phyloP scores from a whole-genome alignment of 345 rosid species.

The Hirschfeldia incana region DNA sequence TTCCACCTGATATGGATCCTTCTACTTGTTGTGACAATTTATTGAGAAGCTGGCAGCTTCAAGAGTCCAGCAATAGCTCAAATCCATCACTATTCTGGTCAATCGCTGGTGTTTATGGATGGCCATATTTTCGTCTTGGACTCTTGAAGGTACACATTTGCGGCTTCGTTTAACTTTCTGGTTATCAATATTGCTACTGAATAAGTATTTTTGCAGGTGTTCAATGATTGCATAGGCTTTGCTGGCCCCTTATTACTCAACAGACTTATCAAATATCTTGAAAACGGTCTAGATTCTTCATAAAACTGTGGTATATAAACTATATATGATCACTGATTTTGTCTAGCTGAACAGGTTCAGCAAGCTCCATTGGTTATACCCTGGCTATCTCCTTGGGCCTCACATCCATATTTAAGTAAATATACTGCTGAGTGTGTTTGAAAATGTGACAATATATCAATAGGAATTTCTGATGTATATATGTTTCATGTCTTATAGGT shows the following conservation, averaged over 20 bases:
- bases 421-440: not conserved
- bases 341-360: slow-evolving; percentile 55
- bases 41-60: slow-evolving; percentile 62
- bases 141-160: slow-evolving; percentile 64
- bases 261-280: slow-evolving; percentile 74
- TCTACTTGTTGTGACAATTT: slow-evolving; percentile 60
- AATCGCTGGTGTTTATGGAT: slow-evolving; percentile 77
- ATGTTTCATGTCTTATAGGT: slow-evolving; percentile 53
- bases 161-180: slow-evolving; percentile 2
- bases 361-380: slow-evolving; percentile 55
- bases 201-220: slow-evolving; percentile 47
- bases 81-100: slow-evolving; percentile 68
- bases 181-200: not conserved
- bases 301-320: not conserved
- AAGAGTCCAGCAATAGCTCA: slow-evolving; percentile 37
- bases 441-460: not conserved
- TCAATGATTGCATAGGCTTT: slow-evolving; percentile 82
- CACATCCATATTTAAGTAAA: slow-evolving; percentile 71
- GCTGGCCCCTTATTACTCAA: slow-evolving; percentile 84
- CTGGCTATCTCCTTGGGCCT: slow-evolving; percentile 76
- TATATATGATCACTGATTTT: slow-evolving; percentile 3
- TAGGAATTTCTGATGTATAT: slow-evolving; percentile 14
- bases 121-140: slow-evolving; percentile 78
- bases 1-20: slow-evolving; percentile 80
- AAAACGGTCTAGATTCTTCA: slow-evolving; percentile 56